These are phyloP conservation scores for Tuber umbilicatum DNA, from an alignment of 495 filamentous ascomycete genomes.

Conservation along the genomic window DNA sequence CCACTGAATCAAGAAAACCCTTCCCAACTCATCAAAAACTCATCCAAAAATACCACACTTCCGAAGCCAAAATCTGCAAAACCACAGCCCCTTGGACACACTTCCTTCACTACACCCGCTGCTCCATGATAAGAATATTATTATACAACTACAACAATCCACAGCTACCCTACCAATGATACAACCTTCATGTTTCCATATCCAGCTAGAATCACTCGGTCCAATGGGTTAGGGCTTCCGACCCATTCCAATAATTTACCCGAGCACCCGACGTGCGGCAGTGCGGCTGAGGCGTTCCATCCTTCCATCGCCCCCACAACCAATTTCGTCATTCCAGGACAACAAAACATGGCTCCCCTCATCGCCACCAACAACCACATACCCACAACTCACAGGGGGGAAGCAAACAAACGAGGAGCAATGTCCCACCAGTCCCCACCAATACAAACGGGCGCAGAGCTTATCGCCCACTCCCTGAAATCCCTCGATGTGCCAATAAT, in stretches of 20 bases:
- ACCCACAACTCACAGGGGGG: neutral
- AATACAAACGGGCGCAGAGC: conserved; percentile 50
- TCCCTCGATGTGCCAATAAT: conserved; percentile 54
- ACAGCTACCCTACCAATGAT: neutral
- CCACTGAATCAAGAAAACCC: too few species aligned
- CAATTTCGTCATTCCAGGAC: neutral
- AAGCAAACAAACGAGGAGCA: neutral
- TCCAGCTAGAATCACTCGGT: neutral
- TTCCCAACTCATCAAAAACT: too few species aligned
- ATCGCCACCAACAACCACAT: neutral
- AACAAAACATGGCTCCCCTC: neutral
- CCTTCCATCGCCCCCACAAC: neutral
- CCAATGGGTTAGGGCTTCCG: neutral
- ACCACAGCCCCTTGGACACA: too few species aligned
- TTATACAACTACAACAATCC: conserved; percentile 2
- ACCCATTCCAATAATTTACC: neutral
- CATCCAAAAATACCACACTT: neutral
- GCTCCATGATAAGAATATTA: too few species aligned
- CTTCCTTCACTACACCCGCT: neutral
- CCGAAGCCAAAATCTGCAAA: too few species aligned
- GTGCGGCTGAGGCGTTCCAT: neutral
- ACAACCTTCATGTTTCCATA: neutral
- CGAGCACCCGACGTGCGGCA: too few species aligned
- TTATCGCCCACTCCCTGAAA: conserved; percentile 54
- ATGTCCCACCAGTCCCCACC: neutral